These are phyloP conservation scores for Triticum dicoccoides DNA, from an alignment of 176 grass and related monocot species.

Conservation along the genomic window DNA sequence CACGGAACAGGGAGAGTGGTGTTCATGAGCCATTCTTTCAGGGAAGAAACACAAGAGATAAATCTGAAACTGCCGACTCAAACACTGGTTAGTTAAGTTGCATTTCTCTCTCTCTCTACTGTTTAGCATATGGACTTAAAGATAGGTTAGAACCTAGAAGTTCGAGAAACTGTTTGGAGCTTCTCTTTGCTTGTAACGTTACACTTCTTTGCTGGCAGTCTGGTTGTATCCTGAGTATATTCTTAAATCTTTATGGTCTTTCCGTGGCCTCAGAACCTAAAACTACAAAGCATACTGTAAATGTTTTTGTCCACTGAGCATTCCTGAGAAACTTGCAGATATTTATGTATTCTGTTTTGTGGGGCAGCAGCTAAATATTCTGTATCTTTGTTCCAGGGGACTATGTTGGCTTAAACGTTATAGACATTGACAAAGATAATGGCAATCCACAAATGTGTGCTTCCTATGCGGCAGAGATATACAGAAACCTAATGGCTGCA, in stretches of 20 bases:
- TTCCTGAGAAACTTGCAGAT: slow-evolving; percentile 9
- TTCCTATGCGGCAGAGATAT: slow-evolving; percentile 53
- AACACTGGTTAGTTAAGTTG: slow-evolving; percentile 41
- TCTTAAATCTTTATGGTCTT: slow-evolving; percentile 17
- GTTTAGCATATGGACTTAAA: slow-evolving; percentile 1
- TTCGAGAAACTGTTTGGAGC: neutral
- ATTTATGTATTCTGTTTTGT: neutral
- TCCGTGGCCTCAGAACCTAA: neutral
- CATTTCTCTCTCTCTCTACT: neutral
- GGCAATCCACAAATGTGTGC: slow-evolving; percentile 69
- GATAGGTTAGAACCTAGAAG: neutral
- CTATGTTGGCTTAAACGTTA: slow-evolving; percentile 23
- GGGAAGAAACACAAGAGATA: slow-evolving; percentile 6
- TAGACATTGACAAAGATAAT: slow-evolving; percentile 62
- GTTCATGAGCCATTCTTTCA: slow-evolving; percentile 20
- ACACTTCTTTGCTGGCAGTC: neutral
- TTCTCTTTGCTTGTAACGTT: slow-evolving; percentile 11
- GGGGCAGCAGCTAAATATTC: neutral
- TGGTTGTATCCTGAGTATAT: slow-evolving; percentile 2
- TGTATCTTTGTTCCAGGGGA: slow-evolving; percentile 43
- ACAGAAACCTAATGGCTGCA: slow-evolving; percentile 52
- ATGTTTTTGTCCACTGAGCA: neutral
- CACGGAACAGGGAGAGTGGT: slow-evolving; percentile 17
- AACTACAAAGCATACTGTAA: neutral
- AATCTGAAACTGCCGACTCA: slow-evolving; percentile 23